Evolutionary conservation across 2,329 filamentous ascomycete genomes (phyloP).

Genomic region (Trichoderma polysporum): DNA sequence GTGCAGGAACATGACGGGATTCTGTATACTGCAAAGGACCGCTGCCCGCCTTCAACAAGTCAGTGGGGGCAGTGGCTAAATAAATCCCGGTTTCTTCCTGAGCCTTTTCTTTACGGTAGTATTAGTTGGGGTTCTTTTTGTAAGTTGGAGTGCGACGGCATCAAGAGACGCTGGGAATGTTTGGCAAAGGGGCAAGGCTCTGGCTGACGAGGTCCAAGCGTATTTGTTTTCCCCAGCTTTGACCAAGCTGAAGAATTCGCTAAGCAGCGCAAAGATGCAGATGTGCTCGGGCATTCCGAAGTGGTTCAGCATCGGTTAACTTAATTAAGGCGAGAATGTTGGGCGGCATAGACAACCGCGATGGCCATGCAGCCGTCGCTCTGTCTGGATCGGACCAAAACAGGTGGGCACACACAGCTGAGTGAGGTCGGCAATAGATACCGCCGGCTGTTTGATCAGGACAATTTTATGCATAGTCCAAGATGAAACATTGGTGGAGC

Average conservation of each 20-base stretch:
- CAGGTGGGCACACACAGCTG: background rate
- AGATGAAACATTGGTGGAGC: slow-evolving; percentile 17
- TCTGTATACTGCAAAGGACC: background rate
- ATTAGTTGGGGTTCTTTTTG: background rate
- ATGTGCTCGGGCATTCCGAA: background rate
- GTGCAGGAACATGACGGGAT: slow-evolving; percentile 5
- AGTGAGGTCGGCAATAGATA: slow-evolving; percentile 15
- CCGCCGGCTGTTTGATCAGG: slow-evolving; percentile 1
- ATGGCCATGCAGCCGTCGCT: background rate
- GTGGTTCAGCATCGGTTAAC: background rate
- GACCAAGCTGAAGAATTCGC: background rate
- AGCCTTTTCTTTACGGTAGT: background rate
- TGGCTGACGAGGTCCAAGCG: background rate
- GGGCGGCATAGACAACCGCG: background rate
- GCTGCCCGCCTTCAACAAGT: slow-evolving; percentile 8
- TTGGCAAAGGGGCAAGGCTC: background rate
- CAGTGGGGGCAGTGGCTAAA: background rate
- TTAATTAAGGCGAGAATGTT: background rate
- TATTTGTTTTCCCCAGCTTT: background rate
- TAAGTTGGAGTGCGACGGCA: background rate
- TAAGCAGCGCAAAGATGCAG: background rate
- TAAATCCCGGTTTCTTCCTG: background rate
- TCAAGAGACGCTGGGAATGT: background rate
- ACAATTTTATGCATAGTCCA: slow-evolving; percentile 17
- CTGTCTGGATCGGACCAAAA: background rate